A percentile compares a stretch with the other conserved stretches of the same genome.
phyloP scores from a whole-genome alignment of 805 yeast species.

The Ogataea allantospora region DNA sequence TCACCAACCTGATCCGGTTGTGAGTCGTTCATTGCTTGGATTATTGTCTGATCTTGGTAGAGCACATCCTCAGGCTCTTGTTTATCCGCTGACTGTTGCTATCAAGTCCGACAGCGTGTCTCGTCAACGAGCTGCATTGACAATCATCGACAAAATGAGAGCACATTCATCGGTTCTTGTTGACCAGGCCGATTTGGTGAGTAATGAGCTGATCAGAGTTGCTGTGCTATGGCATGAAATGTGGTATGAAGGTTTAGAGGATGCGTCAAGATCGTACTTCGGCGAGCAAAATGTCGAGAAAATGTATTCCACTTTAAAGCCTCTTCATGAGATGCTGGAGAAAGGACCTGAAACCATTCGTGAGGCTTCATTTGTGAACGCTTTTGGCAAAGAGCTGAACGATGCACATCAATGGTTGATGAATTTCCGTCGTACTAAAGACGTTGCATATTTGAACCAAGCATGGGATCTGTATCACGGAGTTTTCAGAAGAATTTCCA shows the following conservation, averaged over 20 bases:
- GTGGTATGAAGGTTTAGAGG: slow-evolving; percentile 97
- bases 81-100: slow-evolving; percentile 93
- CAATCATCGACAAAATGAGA: slow-evolving; percentile 89
- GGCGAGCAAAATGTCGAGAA: slow-evolving; percentile 93
- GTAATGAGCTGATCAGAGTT: slow-evolving; percentile 87
- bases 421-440: slow-evolving; percentile 81
- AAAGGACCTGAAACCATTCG: slow-evolving; percentile 90
- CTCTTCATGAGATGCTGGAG: slow-evolving; percentile 79
- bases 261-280: slow-evolving; percentile 89
- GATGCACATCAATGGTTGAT: slow-evolving; percentile 94
- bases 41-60: slow-evolving; percentile 84
- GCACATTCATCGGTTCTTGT: slow-evolving; percentile 81
- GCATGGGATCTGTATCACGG: slow-evolving; percentile 97
- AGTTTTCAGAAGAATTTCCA: slow-evolving; percentile 86
- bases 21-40: slow-evolving; percentile 75
- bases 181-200: slow-evolving; percentile 91
- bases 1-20: slow-evolving; percentile 89
- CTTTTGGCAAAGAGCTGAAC: slow-evolving; percentile 88
- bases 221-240: slow-evolving; percentile 97
- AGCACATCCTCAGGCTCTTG: slow-evolving; percentile 95
- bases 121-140: slow-evolving; percentile 86
- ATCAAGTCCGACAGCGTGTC: slow-evolving; percentile 88
- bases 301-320: slow-evolving; percentile 89
- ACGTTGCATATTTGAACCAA: slow-evolving; percentile 84
- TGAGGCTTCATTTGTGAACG: slow-evolving; percentile 87